Evolutionary conservation across 352 stramenopile species (phyloP), one percentile per base, ranked within the genome.

Genomic region (Pythium scleroteichum): DNA sequence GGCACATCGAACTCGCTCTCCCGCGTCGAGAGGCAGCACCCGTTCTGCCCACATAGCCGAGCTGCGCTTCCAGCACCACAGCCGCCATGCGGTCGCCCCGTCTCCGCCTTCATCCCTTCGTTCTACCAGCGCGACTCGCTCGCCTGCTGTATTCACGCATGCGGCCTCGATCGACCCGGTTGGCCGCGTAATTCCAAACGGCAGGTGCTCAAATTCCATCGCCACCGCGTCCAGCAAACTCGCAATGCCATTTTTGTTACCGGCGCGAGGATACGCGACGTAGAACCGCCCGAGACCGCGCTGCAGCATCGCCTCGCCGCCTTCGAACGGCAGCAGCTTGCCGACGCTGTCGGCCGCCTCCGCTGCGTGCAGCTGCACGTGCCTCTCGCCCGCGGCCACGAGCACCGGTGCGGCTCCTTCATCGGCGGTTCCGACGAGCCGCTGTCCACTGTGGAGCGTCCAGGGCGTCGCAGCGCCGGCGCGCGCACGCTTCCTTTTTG

Each of bases 381-480:
- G 53, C 22, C 64, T 35, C 35, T 55, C 40, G 10, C 64, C 64
- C 6, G 58, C 19, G 0, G 58, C 64, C 4, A 72, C 53, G 9
- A 72, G 53, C 33, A 47, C 51, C 13, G 32, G 26, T 9, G 24
- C 52, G 29, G 19, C 47, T 5, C 35, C 20, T 29, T 59, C 58
- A 12, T 23, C 42, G 35, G 17, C 51, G 12, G 67, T 42, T 9
- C 64, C 64, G 0, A 64, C 14, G 2, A 72, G 19, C 17, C 35
- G 20, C 32, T 72, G 64, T 16, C 67, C 64, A 0, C 33, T 50
- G 20, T 72, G 53, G 1, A 72, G 47, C 16, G 64, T 60, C 52
- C 46, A 67, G 35, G 46, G 24, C 45, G 29, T 46, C 32, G 1
- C 8, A 13, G 22, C 22, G 22, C 23, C 39, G 8, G 45, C 35